Base-by-base conservation (phyloP, 495 filamentous ascomycete species). In the Penicillium cosmopolitanum region DNA sequence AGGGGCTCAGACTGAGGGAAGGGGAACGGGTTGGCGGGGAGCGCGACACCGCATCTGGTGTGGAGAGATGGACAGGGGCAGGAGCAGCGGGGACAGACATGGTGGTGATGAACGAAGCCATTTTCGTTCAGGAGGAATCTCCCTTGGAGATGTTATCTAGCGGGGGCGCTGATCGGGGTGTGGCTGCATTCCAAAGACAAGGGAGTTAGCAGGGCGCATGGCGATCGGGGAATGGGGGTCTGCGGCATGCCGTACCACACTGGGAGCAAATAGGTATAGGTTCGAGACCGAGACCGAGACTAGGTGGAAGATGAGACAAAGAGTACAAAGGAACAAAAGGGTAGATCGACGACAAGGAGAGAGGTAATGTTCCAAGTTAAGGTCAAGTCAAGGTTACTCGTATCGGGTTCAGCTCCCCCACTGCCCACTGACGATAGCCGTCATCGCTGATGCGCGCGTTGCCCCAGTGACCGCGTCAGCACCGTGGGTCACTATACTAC, bases 81-180 rank as follows among this genome's bases (percentile, higher is more conserved):
- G 72, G 75, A 60, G 63, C 57, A 65, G 66, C 55, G 71, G 75
- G 76, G 58, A 87, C 86, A 66, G 83, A 89, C 86, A 89, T 89
- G 72, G 86, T 89, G 62, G 82, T 86, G 73, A 88, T 85, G 76
- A 89, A 85, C 55, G 85, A 87, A 71, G 84, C 77, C 85, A 88
- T 88, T 33, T 54, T 76, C 50, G 51, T 59, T 55, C 51, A 52
- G 47, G 28, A 35, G 51, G 54, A 56, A 48, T 56, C 46, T 52
- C 46, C 46, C 23, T 48, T 51, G 53, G 40, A 36, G 43, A 38
- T 53, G 43, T 55, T 47, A 57, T 55, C 57, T 64, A 60, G 63
- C 50, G 47, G 38, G 47, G 47, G 59, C 53, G 68, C 62, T 61
- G 66, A 67, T 71, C 60, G 63, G 55, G 56, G 62, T 35, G 54